These are phyloP conservation scores for Chytriomyces sp. DNA, from an alignment of 192 early-diverging fungal genomes.

Conservation along the genomic window DNA sequence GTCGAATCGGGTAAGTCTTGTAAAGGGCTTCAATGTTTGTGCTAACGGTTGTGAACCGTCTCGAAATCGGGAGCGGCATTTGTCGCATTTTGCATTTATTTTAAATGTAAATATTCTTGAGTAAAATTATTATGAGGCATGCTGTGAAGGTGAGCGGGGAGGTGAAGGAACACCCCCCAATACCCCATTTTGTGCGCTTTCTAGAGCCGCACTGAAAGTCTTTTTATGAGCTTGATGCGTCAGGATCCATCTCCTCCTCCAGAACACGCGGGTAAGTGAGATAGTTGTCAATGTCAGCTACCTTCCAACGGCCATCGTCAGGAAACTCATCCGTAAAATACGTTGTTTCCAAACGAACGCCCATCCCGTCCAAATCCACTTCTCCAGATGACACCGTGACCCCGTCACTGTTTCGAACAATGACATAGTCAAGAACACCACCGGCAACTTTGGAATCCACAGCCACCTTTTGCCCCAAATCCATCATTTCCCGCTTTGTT, in stretches of 20 bases:
- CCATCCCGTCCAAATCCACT: constrained; percentile 27
- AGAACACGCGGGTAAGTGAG: constrained; percentile 5
- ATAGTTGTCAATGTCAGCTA: constrained; percentile 26
- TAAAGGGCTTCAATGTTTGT: too few relatives aligned
- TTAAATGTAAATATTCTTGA: too few relatives aligned
- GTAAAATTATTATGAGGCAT: too few relatives aligned
- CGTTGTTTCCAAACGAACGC: constrained; percentile 13
- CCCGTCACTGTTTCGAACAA: constrained; percentile 8
- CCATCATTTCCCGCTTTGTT: constrained; percentile 2
- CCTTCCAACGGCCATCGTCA: constrained; percentile 15
- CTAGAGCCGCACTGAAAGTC: too few relatives aligned
- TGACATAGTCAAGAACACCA: not conserved
- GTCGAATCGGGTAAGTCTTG: too few relatives aligned
- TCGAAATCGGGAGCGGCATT: too few relatives aligned
- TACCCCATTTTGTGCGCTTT: too few relatives aligned
- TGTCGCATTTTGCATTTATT: too few relatives aligned
- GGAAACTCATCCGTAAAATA: constrained; percentile 19
- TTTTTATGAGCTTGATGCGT: too few relatives aligned
- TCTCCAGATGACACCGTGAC: not conserved
- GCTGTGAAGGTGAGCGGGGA: too few relatives aligned
- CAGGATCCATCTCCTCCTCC: constrained; percentile 17
- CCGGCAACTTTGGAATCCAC: constrained; percentile 8
- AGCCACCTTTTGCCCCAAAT: not conserved
- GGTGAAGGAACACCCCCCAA: too few relatives aligned
- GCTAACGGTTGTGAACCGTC: too few relatives aligned